Evolutionary conservation across 2,329 filamentous ascomycete genomes (phyloP).

Genomic region (Stagonosporopsis tanaceti): DNA sequence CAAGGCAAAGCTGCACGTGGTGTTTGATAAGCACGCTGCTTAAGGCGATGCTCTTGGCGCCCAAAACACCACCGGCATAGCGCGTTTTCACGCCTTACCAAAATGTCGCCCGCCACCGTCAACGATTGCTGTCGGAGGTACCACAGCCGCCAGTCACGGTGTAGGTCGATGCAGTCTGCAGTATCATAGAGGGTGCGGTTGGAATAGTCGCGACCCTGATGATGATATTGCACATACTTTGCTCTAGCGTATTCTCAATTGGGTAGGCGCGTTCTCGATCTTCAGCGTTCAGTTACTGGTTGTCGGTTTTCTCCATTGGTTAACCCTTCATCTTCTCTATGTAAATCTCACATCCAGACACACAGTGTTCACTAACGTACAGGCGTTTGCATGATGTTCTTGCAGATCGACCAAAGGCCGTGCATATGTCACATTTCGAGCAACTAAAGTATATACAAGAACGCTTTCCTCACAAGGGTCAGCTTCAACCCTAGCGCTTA

Average conservation of each 20-base stretch:
- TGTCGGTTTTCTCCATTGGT: too few species aligned
- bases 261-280: not conserved
- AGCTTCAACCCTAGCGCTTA: not conserved
- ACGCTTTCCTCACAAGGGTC: constrained; percentile 1
- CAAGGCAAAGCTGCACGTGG: too few species aligned
- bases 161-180: not conserved
- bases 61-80: too few species aligned
- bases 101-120: too few species aligned
- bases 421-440: not conserved
- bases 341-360: not conserved
- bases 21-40: too few species aligned
- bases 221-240: not conserved
- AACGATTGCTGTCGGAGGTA: not conserved
- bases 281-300: not conserved
- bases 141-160: not conserved
- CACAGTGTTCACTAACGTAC: not conserved
- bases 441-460: constrained; percentile 26
- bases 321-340: not conserved
- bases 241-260: not conserved
- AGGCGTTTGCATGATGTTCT: not conserved
- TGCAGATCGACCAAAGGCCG: not conserved
- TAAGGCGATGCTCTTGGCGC: not conserved
- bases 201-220: not conserved
- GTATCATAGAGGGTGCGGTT: not conserved
- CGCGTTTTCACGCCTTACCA: too few species aligned